Evolutionary conservation across 2,329 filamentous ascomycete genomes (phyloP).

Genomic region (Fusarium sp.): DNA sequence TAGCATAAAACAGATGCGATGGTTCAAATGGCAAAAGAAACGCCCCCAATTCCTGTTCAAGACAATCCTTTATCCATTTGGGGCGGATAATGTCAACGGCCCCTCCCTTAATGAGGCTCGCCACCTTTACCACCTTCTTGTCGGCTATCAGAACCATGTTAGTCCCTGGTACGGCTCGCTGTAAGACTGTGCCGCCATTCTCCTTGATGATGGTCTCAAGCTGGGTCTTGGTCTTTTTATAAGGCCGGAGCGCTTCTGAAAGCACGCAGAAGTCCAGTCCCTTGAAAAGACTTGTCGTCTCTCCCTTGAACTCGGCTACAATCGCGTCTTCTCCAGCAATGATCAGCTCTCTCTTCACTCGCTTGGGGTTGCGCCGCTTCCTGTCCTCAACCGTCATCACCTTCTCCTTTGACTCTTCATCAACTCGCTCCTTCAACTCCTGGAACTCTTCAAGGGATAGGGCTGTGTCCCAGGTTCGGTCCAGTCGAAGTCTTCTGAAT

Average conservation of each 20-base stretch:
- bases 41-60: slow-evolving; percentile 65
- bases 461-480: slow-evolving; percentile 84
- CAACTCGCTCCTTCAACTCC: slow-evolving; percentile 72
- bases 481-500: slow-evolving; percentile 82
- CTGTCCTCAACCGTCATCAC: slow-evolving; percentile 80
- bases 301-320: slow-evolving; percentile 59
- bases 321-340: slow-evolving; percentile 74
- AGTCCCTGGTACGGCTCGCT: slow-evolving; percentile 71
- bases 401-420: slow-evolving; percentile 77
- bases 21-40: slow-evolving; percentile 71
- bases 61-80: slow-evolving; percentile 84
- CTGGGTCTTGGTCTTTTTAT: slow-evolving; percentile 79
- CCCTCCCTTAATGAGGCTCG: slow-evolving; percentile 79
- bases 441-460: slow-evolving; percentile 82
- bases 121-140: slow-evolving; percentile 81
- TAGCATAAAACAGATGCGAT: slow-evolving; percentile 77
- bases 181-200: slow-evolving; percentile 82
- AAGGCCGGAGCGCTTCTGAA: slow-evolving; percentile 75
- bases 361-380: slow-evolving; percentile 62
- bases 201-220: slow-evolving; percentile 84
- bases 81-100: slow-evolving; percentile 79
- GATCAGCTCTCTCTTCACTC: slow-evolving; percentile 73
- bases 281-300: slow-evolving; percentile 73
- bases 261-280: slow-evolving; percentile 85
- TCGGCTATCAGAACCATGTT: slow-evolving; percentile 81